Evolutionary conservation across 331 rosid genomes (phyloP).

Genomic region (Phaseolus coccineus): DNA sequence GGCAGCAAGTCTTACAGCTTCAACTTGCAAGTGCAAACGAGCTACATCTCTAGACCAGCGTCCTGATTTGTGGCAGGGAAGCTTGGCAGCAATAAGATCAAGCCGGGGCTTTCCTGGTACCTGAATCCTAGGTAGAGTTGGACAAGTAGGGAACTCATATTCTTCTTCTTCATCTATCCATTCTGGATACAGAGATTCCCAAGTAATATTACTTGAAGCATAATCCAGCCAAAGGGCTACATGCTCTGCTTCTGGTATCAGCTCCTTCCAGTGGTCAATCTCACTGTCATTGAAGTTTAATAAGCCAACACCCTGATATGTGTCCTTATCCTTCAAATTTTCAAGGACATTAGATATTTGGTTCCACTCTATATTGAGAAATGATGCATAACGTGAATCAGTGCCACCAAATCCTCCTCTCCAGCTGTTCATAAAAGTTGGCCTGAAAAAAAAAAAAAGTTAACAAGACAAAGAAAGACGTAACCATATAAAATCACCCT

Average conservation of each 20-base stretch:
- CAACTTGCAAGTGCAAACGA: conserved; percentile 90
- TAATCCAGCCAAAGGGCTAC: conserved; percentile 60
- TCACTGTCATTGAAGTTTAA: conserved; percentile 78
- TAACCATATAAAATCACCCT: background rate
- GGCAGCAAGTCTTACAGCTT: conserved; percentile 83
- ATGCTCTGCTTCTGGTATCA: conserved; percentile 76
- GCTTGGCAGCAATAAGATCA: conserved; percentile 86
- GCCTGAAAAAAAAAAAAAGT: conserved; percentile 50
- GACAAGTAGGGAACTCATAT: conserved; percentile 84
- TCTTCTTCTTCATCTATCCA: conserved; percentile 98
- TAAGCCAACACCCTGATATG: conserved; percentile 84
- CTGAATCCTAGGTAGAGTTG: conserved; percentile 71
- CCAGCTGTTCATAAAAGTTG: conserved; percentile 51
- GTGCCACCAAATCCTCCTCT: conserved; percentile 46
- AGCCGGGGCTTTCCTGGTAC: conserved; percentile 75
- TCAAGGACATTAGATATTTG: conserved; percentile 63
- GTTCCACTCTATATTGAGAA: conserved; percentile 69
- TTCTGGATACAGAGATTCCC: conserved; percentile 84
- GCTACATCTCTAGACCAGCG: conserved; percentile 88
- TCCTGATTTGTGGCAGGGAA: conserved; percentile 79
- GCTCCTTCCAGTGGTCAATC: conserved; percentile 72
- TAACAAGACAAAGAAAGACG: conserved; percentile 22
- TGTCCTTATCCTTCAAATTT: conserved; percentile 62
- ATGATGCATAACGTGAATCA: conserved; percentile 65
- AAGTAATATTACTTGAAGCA: conserved; percentile 64